Evolutionary conservation across 306 rosid genomes (phyloP), one percentile per base, ranked within the genome.

Genomic region (Trichosanthes cucumerina): DNA sequence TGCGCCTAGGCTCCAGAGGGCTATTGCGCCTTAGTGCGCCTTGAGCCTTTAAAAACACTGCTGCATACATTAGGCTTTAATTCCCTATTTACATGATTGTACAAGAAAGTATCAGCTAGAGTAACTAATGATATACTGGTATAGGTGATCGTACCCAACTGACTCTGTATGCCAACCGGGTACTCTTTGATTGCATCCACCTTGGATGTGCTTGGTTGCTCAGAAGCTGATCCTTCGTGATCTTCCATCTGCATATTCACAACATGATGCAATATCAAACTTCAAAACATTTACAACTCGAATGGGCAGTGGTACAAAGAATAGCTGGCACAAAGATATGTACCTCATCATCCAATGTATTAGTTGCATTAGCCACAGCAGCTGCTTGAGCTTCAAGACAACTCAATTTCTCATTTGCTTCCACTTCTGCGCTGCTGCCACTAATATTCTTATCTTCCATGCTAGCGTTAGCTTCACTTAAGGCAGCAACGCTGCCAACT

Each of bases 221-320:
- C 76, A 54, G 84, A 75, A 85, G 85, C 81, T 54, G 78, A 74
- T 74, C 57, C 68, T 69, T 79, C 85, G 75, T 56, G 89, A 62
- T 90, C 83, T 86, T 80, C 90, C 76, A 66, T 87, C 96, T 85
- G 88, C 64, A 71, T 75, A 71, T 63, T 78, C 83, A 77, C 4
- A 77, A 82, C 11, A 75, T 59, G 78, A 47, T 56, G 60, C n/a
- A 65, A 78, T 53, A 81, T 65, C 65, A 66, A 82, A 80, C 53
- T 75, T 73, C 58, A 74, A 79, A 82, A 46, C 75, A 73, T 74
- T 54, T 68, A 80, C 38, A 79, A 58, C 54, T 16, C 80, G 21
- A 14, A 6, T 76, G 50, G 43, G 78, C 58, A 70, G 70, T 79
- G 59, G 49, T 44, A 38, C 44, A 65, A 71, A 46, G 26, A 53